Evolutionary conservation across 768 basidiomycete species (phyloP), one percentile per base, ranked within the genome.

Genomic region (Suillus decipiens): DNA sequence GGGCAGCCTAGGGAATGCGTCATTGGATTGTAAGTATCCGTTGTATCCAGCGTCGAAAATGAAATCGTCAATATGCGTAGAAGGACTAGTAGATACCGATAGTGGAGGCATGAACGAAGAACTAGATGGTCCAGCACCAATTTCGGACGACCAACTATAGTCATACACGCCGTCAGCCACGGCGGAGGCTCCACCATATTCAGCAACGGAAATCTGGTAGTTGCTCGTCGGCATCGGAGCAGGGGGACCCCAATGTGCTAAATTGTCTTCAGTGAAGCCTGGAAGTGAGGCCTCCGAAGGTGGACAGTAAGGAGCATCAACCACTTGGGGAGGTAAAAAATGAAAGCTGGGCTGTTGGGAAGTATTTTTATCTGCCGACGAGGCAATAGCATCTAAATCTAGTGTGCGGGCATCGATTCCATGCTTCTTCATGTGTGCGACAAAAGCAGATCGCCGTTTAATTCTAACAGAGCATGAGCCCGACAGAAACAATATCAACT

Each of bases 381-480:
- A 65, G 31, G 73, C 72, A 53, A 78, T 73, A 33, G 66, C 62
- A 22, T 59, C 41, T 37, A 73, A 34, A 48, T 71, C 70, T 33
- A 73, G 39, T 17, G 50, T 47, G 9, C 8, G 34, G 12, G 72
- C 65, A 63, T 80, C 69, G 61, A 76, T 56, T 19, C 71, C 72
- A 64, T 89, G 88, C 70, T 82, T 83, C 62, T 69, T 73, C 56
- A 90, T 71, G 72, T 90, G 89, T 3, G 72, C 71, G 31, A 75
- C 74, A 64, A 88, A 90, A 28, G 84, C 80, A 36, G 85, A 84
- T 33, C 81, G 81, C 59, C 89, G 86, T 71, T 88, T 88, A 67
- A 89, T 90, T 37, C 87, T 90, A 58, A 55, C 31, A 64, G 47
- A 57, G 43, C 36, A 31, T 58, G 24, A 63, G 55, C 43, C 41